Evolutionary conservation across 371 early-diverging fungal genomes (phyloP).

Genomic region (Rhizomucor pusillus): DNA sequence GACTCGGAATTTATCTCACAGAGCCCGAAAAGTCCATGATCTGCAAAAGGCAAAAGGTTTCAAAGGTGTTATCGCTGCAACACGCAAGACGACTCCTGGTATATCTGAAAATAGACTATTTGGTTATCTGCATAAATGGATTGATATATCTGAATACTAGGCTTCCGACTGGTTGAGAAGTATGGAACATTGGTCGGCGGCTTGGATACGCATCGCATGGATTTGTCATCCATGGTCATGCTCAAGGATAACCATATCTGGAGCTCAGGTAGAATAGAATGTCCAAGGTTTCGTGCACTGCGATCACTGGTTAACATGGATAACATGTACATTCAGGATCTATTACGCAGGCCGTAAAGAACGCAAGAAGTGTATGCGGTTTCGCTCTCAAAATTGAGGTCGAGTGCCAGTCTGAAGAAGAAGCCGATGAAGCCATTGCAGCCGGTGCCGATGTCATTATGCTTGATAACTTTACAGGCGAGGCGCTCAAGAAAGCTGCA

Average conservation of each 20-base stretch:
- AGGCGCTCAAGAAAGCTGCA: slow-evolving; percentile 64
- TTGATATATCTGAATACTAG: slow-evolving; percentile 58
- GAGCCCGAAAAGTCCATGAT: slow-evolving; percentile 61
- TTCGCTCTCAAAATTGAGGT: slow-evolving; percentile 97
- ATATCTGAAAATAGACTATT: slow-evolving; percentile 6
- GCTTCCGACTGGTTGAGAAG: slow-evolving; percentile 96
- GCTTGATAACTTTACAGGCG: slow-evolving; percentile 81
- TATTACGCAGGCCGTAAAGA: slow-evolving; percentile 84
- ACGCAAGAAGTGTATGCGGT: slow-evolving; percentile 82
- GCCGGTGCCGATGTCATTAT: slow-evolving; percentile 97
- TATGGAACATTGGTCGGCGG: slow-evolving; percentile 98
- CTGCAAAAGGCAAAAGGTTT: slow-evolving; percentile 74
- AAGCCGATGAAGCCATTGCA: slow-evolving; percentile 94
- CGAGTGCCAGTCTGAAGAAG: slow-evolving; percentile 88
- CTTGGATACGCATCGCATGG: slow-evolving; percentile 95
- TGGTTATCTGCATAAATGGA: not conserved
- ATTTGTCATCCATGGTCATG: slow-evolving; percentile 97
- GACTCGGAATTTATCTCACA: slow-evolving; percentile 1
- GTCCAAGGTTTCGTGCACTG: too few species aligned
- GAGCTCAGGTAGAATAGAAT: slow-evolving; percentile 65
- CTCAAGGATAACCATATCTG: slow-evolving; percentile 98
- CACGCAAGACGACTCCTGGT: slow-evolving; percentile 98
- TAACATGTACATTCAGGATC: slow-evolving; percentile 55
- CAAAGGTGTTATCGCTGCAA: slow-evolving; percentile 91
- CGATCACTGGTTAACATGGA: not conserved